A percentile compares a stretch with the other conserved stretches of the same genome.
Conservation (phyloP, 495 filamentous ascomycete genomes). For the Trichoderma parareesei region DNA sequence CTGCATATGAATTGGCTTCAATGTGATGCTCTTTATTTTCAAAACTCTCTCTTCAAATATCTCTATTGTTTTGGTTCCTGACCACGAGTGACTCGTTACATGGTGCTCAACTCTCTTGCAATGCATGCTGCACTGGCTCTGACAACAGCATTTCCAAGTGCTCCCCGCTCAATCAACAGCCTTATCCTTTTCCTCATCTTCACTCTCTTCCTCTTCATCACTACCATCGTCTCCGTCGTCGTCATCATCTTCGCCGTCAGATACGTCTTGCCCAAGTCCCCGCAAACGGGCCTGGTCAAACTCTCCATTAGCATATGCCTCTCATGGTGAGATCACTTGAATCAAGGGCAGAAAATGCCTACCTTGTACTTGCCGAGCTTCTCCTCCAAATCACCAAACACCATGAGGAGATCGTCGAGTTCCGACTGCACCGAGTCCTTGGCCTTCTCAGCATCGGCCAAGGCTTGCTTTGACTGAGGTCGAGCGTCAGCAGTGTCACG, state of each 20-base stretch:
- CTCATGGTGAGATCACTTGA: neutral
- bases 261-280: conserved; percentile 62
- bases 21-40: too few relatives aligned
- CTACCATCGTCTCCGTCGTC: conserved; percentile 56
- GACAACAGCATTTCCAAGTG: neutral
- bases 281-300: conserved; percentile 56
- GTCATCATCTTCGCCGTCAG: conserved; percentile 71
- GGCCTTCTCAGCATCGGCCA: conserved; percentile 54
- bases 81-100: too few relatives aligned
- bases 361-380: conserved; percentile 77
- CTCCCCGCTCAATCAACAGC: neutral
- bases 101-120: neutral
- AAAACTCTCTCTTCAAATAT: too few relatives aligned
- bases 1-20: too few relatives aligned
- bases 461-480: conserved; percentile 26
- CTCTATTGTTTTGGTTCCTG: too few relatives aligned
- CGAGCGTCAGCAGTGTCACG: neutral
- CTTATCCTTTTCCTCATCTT: conserved; percentile 26
- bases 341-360: conserved; percentile 15
- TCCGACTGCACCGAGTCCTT: conserved; percentile 57
- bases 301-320: conserved; percentile 23
- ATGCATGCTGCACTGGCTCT: neutral
- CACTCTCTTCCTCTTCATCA: conserved; percentile 50
- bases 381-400: conserved; percentile 84
- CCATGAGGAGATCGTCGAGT: conserved; percentile 76